Percentiles rank a stretch among this genome's conserved stretches.
phyloP scores from a whole-genome alignment of 495 filamentous ascomycete species.

The Margaritispora aquatica region DNA sequence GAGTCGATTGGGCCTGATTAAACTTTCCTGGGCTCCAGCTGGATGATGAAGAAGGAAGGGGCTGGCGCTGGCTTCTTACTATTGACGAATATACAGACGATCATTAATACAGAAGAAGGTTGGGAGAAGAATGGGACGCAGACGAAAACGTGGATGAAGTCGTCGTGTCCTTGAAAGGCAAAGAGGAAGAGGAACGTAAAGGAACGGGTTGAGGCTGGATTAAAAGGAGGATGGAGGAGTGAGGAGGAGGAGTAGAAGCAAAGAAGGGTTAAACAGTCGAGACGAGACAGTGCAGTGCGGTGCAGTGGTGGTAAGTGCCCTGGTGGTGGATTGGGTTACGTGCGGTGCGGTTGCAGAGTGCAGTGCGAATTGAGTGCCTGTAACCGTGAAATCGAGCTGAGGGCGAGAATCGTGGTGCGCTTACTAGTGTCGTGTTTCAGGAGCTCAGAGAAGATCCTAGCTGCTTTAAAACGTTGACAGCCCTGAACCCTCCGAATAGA shows the following conservation, averaged over 20 bases:
- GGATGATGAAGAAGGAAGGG: conserved; percentile 7
- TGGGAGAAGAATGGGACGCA: conserved; percentile 28
- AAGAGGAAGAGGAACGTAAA: conserved; percentile 18
- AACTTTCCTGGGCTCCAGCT: conserved; percentile 11
- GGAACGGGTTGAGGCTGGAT: conserved; percentile 7
- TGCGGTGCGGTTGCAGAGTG: too few relatives aligned
- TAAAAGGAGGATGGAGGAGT: conserved; percentile 20
- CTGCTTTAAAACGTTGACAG: not conserved
- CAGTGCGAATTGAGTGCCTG: too few relatives aligned
- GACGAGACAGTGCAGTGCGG: too few relatives aligned
- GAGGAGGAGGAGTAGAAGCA: conserved; percentile 14
- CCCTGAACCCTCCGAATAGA: not conserved
- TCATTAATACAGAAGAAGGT: conserved; percentile 48
- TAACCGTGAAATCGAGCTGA: not conserved
- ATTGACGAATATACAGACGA: conserved; percentile 43
- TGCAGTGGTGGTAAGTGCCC: too few relatives aligned
- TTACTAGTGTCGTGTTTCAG: not conserved
- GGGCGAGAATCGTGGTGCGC: not conserved
- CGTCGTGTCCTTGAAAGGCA: conserved; percentile 12
- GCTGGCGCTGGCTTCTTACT: not conserved
- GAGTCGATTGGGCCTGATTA: conserved; percentile 20
- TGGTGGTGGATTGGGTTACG: not conserved
- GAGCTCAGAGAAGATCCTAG: not conserved
- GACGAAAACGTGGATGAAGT: conserved; percentile 26
- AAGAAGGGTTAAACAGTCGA: conserved; percentile 5